Evolutionary conservation across 2,329 filamentous ascomycete genomes (phyloP).

Genomic region (Fusarium liriodendri): DNA sequence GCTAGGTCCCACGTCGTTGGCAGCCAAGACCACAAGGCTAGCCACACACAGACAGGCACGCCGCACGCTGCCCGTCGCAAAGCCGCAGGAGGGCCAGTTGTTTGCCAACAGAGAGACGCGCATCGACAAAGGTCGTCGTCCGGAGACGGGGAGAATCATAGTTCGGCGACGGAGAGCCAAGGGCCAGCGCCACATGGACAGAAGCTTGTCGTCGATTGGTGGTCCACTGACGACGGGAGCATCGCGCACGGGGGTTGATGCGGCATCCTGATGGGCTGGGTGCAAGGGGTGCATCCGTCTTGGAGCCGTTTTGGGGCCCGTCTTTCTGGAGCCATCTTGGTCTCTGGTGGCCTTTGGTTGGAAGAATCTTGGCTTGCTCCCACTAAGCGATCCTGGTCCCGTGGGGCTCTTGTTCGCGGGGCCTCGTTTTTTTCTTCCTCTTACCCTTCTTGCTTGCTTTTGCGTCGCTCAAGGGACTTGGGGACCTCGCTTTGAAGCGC

Average conservation of each 20-base stretch:
- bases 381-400: not conserved
- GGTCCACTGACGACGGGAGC: slow-evolving; percentile 47
- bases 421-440: not conserved
- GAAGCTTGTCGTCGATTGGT: slow-evolving; percentile 43
- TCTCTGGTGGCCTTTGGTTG: slow-evolving; percentile 1
- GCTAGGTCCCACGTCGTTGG: slow-evolving; percentile 16
- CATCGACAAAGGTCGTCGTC: slow-evolving; percentile 14
- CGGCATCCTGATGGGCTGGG: slow-evolving; percentile 47
- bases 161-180: slow-evolving; percentile 39
- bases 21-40: slow-evolving; percentile 26
- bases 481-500: slow-evolving; percentile 1
- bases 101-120: slow-evolving; percentile 11
- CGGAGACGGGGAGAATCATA: slow-evolving; percentile 12
- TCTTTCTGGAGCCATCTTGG: slow-evolving; percentile 20
- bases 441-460: not conserved
- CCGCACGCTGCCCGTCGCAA: slow-evolving; percentile 31
- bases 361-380: not conserved
- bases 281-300: slow-evolving; percentile 8
- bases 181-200: slow-evolving; percentile 43
- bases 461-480: not conserved
- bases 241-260: slow-evolving; percentile 46
- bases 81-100: slow-evolving; percentile 19
- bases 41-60: slow-evolving; percentile 33
- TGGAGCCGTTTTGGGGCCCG: slow-evolving; percentile 11
- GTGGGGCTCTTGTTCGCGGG: slow-evolving; percentile 22